Conservation (phyloP, 768 basidiomycete genomes). For the Russula sp. region DNA sequence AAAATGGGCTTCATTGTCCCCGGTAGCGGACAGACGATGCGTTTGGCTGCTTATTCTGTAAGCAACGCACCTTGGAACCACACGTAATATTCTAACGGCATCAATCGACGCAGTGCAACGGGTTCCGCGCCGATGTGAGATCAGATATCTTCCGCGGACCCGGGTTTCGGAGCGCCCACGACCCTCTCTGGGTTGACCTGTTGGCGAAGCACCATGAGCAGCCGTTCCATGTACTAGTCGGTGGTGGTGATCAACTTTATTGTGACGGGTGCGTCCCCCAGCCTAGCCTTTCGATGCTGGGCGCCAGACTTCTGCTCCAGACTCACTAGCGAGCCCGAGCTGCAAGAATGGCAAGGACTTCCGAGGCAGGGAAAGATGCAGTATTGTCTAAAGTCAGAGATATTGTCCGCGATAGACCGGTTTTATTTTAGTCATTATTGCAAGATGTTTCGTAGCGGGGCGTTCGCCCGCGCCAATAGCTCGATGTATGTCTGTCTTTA, state of each 20-base stretch:
- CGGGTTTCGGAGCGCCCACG: slow-evolving; percentile 75
- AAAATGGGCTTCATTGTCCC: slow-evolving; percentile 80
- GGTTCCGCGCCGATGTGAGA: slow-evolving; percentile 85
- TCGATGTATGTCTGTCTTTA: slow-evolving; percentile 61
- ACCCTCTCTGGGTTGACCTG: slow-evolving; percentile 93
- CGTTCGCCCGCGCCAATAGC: slow-evolving; percentile 86
- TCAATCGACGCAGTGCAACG: slow-evolving; percentile 58
- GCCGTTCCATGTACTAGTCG: slow-evolving; percentile 89
- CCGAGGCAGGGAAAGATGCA: slow-evolving; percentile 45
- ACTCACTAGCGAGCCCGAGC: slow-evolving; percentile 78
- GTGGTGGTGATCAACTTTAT: slow-evolving; percentile 92
- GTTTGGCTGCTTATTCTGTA: slow-evolving; percentile 86
- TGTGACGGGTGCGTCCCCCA: slow-evolving; percentile 59
- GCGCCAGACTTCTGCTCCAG: slow-evolving; percentile 31
- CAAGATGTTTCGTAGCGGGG: slow-evolving; percentile 75
- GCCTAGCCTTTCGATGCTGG: background rate
- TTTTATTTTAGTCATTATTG: slow-evolving; percentile 93
- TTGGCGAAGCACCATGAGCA: slow-evolving; percentile 68
- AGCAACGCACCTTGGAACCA: slow-evolving; percentile 25
- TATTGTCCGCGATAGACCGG: slow-evolving; percentile 70
- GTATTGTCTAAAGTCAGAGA: slow-evolving; percentile 62
- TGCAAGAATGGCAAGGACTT: slow-evolving; percentile 75
- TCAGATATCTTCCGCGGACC: slow-evolving; percentile 80
- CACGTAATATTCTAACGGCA: background rate
- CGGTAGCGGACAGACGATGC: slow-evolving; percentile 72